Percentiles rank a stretch among this genome's conserved stretches.
Evolutionary conservation across 2,329 filamentous ascomycete species (phyloP).

Genomic region (Neofusicoccum ribis): DNA sequence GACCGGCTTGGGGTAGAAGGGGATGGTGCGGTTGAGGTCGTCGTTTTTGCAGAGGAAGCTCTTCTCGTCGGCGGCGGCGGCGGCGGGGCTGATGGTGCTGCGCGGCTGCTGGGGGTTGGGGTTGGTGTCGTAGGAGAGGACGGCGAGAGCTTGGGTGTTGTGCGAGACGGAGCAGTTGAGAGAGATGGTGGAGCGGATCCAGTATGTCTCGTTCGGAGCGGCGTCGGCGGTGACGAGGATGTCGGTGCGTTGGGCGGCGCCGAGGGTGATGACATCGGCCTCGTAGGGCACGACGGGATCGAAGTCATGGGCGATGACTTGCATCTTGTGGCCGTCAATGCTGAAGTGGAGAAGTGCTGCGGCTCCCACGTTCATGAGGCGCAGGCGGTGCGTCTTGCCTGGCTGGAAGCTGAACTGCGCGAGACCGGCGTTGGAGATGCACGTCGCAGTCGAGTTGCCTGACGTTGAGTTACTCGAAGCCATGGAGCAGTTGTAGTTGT

Average conservation of each 20-base stretch:
- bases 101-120: too few species aligned
- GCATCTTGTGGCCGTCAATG: conserved; percentile 46
- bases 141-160: not conserved
- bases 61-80: not conserved
- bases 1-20: not conserved
- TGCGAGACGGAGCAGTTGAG: not conserved
- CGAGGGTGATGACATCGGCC: conserved; percentile 40
- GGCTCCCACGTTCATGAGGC: conserved; percentile 45
- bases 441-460: not conserved
- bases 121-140: too few species aligned
- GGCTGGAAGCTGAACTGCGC: conserved; percentile 40
- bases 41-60: not conserved
- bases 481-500: conserved; percentile 30
- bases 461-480: conserved; percentile 26
- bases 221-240: conserved; percentile 36
- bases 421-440: conserved; percentile 21
- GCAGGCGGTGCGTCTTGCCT: conserved; percentile 43
- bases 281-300: conserved; percentile 44
- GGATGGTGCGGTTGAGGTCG: not conserved
- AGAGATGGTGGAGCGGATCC: conserved; percentile 35
- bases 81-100: too few species aligned
- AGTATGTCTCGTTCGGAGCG: conserved; percentile 30
- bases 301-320: conserved; percentile 45
- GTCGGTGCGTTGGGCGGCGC: conserved; percentile 41
- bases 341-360: conserved; percentile 43